Conservation (phyloP, 306 rosid genomes). For the Pyrus bretschneideri region DNA sequence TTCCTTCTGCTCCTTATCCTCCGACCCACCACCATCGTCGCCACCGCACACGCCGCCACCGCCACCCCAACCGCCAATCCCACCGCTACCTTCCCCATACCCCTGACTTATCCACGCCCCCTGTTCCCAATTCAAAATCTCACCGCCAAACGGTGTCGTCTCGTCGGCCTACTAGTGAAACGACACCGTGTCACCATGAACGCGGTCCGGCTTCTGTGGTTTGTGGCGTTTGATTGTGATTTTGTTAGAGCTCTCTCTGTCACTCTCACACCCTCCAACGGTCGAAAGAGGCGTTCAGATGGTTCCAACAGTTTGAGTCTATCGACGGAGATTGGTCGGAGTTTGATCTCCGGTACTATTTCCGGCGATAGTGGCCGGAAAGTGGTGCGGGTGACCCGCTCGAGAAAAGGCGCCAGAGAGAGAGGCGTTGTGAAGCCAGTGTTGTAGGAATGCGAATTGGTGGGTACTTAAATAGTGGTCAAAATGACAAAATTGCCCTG, state of each 20-base stretch:
- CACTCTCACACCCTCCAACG: not conserved
- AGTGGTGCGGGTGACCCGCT: constrained; percentile 15
- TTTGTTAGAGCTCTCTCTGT: not conserved
- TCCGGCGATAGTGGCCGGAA: constrained; percentile 38
- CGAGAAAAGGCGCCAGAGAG: constrained; percentile 5
- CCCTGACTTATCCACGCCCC: not conserved
- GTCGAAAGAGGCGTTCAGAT: not conserved
- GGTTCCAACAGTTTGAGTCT: not conserved
- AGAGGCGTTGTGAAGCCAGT: constrained; percentile 32
- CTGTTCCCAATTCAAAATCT: constrained; percentile 32
- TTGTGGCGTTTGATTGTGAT: not conserved
- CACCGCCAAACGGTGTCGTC: constrained; percentile 43
- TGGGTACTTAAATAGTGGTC: not conserved
- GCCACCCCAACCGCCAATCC: constrained; percentile 70
- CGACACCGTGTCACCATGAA: constrained; percentile 67
- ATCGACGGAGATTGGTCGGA: constrained; percentile 4
- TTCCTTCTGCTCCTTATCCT: constrained; percentile 67
- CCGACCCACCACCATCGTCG: constrained; percentile 65
- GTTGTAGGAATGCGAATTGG: constrained; percentile 44
- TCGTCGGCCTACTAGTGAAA: constrained; percentile 31
- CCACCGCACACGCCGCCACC: constrained; percentile 64
- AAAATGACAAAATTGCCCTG: not conserved
- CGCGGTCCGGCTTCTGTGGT: not conserved
- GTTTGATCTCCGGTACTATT: not conserved
- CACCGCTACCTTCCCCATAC: constrained; percentile 61